Conservation (phyloP, 2,329 filamentous ascomycete genomes). For the Ophiostoma australiae region DNA sequence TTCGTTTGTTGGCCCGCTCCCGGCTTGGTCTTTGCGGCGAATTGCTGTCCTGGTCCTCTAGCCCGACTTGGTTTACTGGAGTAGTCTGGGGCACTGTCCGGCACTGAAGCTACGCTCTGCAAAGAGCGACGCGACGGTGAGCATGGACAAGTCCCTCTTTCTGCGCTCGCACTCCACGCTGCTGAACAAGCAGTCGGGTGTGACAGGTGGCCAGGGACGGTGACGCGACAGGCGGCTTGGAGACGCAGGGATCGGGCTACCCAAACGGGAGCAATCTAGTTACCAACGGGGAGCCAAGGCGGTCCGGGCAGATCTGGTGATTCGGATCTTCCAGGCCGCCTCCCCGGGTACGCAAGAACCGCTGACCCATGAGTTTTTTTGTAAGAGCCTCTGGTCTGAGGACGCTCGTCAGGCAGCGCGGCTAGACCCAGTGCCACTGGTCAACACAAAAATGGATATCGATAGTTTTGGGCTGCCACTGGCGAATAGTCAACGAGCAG, state of each 20-base stretch:
- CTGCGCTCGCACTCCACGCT: not conserved
- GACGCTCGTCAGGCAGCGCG: constrained; percentile 68
- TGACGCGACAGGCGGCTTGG: constrained; percentile 43
- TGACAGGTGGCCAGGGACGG: constrained; percentile 25
- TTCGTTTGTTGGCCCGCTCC: constrained; percentile 53
- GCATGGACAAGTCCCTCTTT: not conserved
- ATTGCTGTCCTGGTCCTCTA: constrained; percentile 8
- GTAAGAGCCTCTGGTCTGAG: constrained; percentile 68
- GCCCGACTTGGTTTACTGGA: constrained; percentile 2
- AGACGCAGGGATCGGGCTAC: not conserved
- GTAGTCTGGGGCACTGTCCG: not conserved
- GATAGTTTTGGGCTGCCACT: constrained; percentile 7
- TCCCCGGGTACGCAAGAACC: constrained; percentile 50
- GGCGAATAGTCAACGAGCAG: constrained; percentile 14
- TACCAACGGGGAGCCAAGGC: constrained; percentile 35
- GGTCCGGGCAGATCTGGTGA: not conserved
- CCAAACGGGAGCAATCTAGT: constrained; percentile 47
- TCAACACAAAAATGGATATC: constrained; percentile 32
- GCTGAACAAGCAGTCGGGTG: constrained; percentile 6
- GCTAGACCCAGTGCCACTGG: constrained; percentile 57
- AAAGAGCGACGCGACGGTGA: not conserved
- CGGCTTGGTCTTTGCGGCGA: constrained; percentile 23
- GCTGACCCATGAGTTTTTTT: constrained; percentile 66
- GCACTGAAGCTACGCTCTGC: not conserved
- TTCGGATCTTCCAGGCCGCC: not conserved